phyloP scores from a whole-genome alignment of 352 stramenopile species.

The Blastocystis sp. region DNA sequence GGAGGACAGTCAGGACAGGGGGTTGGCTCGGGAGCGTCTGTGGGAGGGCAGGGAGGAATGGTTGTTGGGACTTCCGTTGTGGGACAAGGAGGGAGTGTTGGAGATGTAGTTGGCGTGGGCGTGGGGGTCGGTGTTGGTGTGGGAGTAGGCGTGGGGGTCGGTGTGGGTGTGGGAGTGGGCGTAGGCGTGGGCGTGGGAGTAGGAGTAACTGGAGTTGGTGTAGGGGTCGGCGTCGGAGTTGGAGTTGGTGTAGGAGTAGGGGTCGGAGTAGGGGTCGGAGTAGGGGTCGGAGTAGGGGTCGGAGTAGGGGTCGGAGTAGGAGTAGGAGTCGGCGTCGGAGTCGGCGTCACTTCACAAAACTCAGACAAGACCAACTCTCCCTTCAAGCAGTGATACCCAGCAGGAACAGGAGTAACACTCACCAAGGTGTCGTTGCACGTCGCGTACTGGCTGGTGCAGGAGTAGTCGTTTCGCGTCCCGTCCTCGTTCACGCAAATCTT shows the following conservation, averaged over 20 bases:
- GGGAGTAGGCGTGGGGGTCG: neutral
- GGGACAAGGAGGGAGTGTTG: conserved; percentile 44
- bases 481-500: conserved; percentile 68
- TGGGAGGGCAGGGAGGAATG: conserved; percentile 52
- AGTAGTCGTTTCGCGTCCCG: conserved; percentile 46
- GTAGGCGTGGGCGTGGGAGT: conserved; percentile 13
- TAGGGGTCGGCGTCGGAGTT: neutral
- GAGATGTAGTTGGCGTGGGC: neutral
- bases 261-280: neutral
- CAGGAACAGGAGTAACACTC: neutral
- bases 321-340: neutral
- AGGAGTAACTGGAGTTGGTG: neutral
- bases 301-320: conserved; percentile 9
- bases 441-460: conserved; percentile 48
- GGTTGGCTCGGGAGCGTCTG: conserved; percentile 27
- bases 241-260: conserved; percentile 8
- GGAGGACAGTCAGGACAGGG: conserved; percentile 35
- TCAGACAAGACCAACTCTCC: conserved; percentile 46
- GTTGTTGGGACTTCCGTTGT: conserved; percentile 32
- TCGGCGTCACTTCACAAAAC: conserved; percentile 28
- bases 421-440: conserved; percentile 38
- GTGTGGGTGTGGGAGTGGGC: neutral
- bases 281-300: neutral
- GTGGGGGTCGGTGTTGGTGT: neutral
- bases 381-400: conserved; percentile 48